Conservation (phyloP, 495 filamentous ascomycete species). For the Jackrogersella multiformis region DNA sequence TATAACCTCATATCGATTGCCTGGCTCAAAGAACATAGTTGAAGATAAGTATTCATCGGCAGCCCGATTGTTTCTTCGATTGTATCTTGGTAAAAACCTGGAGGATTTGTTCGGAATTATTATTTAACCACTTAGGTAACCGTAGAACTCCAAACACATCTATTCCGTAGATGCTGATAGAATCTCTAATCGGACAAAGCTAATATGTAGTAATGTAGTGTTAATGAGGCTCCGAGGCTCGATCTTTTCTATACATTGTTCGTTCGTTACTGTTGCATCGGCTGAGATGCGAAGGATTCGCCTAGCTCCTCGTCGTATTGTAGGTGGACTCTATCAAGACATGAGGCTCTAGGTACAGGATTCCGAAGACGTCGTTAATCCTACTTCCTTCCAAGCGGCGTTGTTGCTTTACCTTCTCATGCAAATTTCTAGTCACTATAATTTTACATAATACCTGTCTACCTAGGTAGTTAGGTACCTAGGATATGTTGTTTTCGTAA, state of each 20-base stretch:
- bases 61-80: not conserved
- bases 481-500: too few relatives aligned
- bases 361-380: not conserved
- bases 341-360: conserved; percentile 15
- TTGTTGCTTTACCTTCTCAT: not conserved
- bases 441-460: conserved; percentile 12
- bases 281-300: conserved; percentile 1
- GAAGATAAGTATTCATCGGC: not conserved
- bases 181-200: too few relatives aligned
- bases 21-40: not conserved
- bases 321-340: conserved; percentile 1
- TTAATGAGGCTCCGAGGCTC: too few relatives aligned
- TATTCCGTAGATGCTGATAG: too few relatives aligned
- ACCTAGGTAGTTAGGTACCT: too few relatives aligned
- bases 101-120: not conserved
- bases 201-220: too few relatives aligned
- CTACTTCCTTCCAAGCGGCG: not conserved
- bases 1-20: not conserved
- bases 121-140: not conserved
- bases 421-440: not conserved
- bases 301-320: not conserved
- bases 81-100: not conserved
- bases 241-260: not conserved
- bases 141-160: not conserved
- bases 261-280: not conserved